Conservation (phyloP, 2,329 filamentous ascomycete species). For the Cladosporium sp. region DNA sequence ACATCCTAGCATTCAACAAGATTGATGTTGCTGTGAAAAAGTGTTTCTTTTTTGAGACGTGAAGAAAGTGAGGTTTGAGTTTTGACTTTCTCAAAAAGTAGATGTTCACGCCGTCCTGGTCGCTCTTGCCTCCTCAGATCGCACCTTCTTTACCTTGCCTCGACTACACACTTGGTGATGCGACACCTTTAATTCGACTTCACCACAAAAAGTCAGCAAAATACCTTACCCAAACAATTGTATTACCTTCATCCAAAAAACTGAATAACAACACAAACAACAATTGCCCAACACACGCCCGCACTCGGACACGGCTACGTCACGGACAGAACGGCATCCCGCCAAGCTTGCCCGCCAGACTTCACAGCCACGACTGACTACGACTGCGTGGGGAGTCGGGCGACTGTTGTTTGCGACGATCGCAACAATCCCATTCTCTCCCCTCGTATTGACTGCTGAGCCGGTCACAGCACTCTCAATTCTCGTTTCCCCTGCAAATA, state of each 20-base stretch:
- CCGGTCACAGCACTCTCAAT: slow-evolving; percentile 1
- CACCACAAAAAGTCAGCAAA: neutral
- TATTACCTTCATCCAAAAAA: neutral
- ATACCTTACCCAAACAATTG: neutral
- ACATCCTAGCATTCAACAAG: slow-evolving; percentile 18
- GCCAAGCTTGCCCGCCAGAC: slow-evolving; percentile 11
- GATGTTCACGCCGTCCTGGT: neutral
- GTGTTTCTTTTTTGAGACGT: neutral
- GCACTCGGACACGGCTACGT: slow-evolving; percentile 9
- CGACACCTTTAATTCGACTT: neutral
- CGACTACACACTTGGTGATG: neutral
- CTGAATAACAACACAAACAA: neutral
- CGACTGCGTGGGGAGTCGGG: neutral
- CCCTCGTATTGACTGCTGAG: slow-evolving; percentile 1
- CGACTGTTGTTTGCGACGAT: slow-evolving; percentile 11
- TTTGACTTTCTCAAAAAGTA: neutral
- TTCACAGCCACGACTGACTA: slow-evolving; percentile 11
- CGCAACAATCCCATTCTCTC: slow-evolving; percentile 1
- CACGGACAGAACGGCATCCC: slow-evolving; percentile 8
- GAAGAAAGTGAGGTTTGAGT: neutral
- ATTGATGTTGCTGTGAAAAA: slow-evolving; percentile 7
- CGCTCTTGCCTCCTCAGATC: neutral
- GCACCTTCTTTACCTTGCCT: neutral
- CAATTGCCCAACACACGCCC: neutral
- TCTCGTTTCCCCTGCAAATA: neutral